Evolutionary conservation across 495 filamentous ascomycete genomes (phyloP), one percentile per base, ranked within the genome.

Genomic region (Immersiella caudata): DNA sequence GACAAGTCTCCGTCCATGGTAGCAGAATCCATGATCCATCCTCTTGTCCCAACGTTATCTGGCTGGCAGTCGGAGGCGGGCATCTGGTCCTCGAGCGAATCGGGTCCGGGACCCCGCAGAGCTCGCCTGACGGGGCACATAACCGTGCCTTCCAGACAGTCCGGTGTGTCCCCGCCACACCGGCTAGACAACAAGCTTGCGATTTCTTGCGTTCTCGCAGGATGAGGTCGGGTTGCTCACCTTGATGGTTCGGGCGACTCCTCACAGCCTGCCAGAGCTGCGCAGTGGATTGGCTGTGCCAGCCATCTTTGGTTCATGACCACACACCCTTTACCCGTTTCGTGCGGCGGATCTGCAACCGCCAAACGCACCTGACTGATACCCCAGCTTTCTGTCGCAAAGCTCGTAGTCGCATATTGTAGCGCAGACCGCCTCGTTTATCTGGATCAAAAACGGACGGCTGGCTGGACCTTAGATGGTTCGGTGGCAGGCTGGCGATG

Each of bases 321-420:
- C 35, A 51, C 62, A 56, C 56, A 65, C 33, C 63, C 27, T 56
- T 69, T 66, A 55, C 69, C 73, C 71, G 68, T 73, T 73, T 71
- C 68, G 66, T 68, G 68, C 68, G 60, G 69, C 66, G 62, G 73
- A 75, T 75, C 73, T 73, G 69, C 71, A 68, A 69, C 71, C 65
- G 57, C 62, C 68, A 58, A 62, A 58, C 36, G 63, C 64, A 46
- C 36, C 55, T 40, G 22, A 46, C 26, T 36, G 24, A 56, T 20
- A 27, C 36, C 26, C 62, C 62, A 33, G 62, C 65, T 67, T 56
- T 56, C 18, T 9, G 65, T 67, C 65, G 50, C 65, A 67, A 62
- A 61, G 26, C 26, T 21, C 35, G 29, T 46, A 46, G 40, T 46
- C 40, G 40, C 40, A 46, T 46, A 46, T 46, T n/a, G 40, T 46